Percentiles rank a stretch among this genome's conserved stretches.
These are phyloP conservation scores for Solanum hybrid DNA, from an alignment of 305 asterid genomes.

Conservation along the genomic window DNA sequence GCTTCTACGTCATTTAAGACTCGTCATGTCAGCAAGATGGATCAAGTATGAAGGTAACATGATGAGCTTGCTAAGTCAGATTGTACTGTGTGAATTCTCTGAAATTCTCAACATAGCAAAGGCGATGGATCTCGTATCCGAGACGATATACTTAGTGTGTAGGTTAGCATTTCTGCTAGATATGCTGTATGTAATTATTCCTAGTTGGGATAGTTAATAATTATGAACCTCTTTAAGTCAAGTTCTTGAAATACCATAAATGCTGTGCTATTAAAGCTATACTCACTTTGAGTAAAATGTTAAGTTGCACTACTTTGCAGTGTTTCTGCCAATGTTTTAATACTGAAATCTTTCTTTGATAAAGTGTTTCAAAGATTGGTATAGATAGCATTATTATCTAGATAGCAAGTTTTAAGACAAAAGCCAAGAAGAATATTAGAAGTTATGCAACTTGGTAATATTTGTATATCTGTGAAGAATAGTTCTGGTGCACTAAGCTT, in stretches of 20 bases:
- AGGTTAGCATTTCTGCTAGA: not conserved
- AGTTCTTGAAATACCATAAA: conserved; percentile 1
- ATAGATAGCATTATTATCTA: not conserved
- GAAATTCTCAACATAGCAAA: not conserved
- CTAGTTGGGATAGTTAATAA: not conserved
- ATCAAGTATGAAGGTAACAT: not conserved
- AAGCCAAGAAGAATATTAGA: not conserved
- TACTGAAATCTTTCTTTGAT: not conserved
- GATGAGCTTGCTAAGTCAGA: not conserved
- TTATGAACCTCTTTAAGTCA: not conserved
- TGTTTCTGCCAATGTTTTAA: not conserved
- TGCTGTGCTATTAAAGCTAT: not conserved
- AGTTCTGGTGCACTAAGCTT: too few species aligned
- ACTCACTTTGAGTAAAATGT: not conserved
- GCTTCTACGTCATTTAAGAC: not conserved
- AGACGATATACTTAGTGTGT: not conserved
- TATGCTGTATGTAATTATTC: not conserved
- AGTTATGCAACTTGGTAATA: not conserved
- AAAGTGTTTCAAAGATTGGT: not conserved
- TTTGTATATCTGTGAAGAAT: too few species aligned
- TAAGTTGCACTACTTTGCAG: not conserved
- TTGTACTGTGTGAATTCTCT: not conserved
- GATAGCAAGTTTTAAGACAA: not conserved
- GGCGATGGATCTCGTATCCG: not conserved
- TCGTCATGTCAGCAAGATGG: not conserved